A percentile compares a stretch with the other conserved stretches of the same genome.
Evolutionary conservation across 257 asterid genomes (phyloP).

Genomic region (Henckelia pumila): DNA sequence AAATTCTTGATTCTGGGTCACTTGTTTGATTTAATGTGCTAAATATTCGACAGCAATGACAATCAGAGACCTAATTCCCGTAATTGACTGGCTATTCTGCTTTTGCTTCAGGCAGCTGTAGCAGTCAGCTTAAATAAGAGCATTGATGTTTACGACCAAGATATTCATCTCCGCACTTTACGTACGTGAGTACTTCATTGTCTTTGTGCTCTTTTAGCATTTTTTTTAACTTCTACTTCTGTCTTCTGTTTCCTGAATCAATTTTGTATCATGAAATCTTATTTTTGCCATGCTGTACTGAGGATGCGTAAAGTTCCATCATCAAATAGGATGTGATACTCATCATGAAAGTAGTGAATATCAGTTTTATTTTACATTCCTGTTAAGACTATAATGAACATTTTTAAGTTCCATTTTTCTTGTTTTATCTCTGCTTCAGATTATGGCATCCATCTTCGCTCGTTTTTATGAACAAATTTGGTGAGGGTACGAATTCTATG

Average conservation of each 20-base stretch:
- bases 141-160: constrained; percentile 87
- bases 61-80: background rate
- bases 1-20: background rate
- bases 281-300: background rate
- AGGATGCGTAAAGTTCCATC: background rate
- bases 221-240: background rate
- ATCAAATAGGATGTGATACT: background rate
- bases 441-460: constrained; percentile 78
- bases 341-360: background rate
- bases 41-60: background rate
- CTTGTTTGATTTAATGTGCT: background rate
- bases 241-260: background rate
- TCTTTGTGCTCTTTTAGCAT: background rate
- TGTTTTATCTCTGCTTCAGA: constrained; percentile 39
- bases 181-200: constrained; percentile 57
- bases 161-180: constrained; percentile 82
- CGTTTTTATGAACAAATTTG: constrained; percentile 48
- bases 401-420: background rate
- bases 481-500: constrained; percentile 55
- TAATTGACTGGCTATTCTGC: constrained; percentile 15
- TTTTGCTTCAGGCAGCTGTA: constrained; percentile 68
- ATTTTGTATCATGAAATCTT: background rate
- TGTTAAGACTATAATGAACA: background rate
- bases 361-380: background rate
- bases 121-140: constrained; percentile 82